These are phyloP conservation scores for Botrytis squamosa DNA, from an alignment of 2,329 filamentous ascomycete species.

Conservation along the genomic window DNA sequence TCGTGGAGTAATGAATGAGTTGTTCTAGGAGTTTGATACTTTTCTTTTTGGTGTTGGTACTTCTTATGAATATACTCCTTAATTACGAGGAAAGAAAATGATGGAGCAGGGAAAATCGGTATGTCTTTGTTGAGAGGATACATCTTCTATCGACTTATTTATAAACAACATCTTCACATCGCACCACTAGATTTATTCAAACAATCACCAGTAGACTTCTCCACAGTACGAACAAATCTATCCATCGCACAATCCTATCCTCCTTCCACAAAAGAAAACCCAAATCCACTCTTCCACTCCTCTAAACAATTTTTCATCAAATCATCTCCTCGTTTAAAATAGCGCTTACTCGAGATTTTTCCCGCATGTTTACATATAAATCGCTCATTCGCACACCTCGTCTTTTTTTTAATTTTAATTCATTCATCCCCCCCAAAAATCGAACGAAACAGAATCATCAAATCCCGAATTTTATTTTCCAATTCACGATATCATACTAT, in stretches of 20 bases:
- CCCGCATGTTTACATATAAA: neutral
- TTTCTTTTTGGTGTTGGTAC: neutral
- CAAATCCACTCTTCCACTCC: no score
- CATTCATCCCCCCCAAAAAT: neutral
- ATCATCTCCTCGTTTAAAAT: neutral
- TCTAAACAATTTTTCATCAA: neutral
- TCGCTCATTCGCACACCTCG: neutral
- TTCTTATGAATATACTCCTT: neutral
- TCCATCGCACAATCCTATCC: neutral
- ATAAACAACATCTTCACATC: neutral
- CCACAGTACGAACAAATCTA: neutral
- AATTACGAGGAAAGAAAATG: neutral
- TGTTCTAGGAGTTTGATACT: neutral
- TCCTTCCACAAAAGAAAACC: neutral
- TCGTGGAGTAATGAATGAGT: no score
- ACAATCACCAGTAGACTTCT: neutral
- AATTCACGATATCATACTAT: neutral
- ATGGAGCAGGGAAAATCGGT: neutral
- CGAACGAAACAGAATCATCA: neutral
- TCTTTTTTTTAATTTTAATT: neutral
- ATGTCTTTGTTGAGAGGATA: neutral
- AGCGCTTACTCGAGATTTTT: neutral
- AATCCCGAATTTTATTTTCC: no score
- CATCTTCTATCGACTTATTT: neutral
- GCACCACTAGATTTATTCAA: neutral